These are phyloP conservation scores for Macrocybe sp. DNA, from an alignment of 1,284 basidiomycete genomes.

Conservation along the genomic window DNA sequence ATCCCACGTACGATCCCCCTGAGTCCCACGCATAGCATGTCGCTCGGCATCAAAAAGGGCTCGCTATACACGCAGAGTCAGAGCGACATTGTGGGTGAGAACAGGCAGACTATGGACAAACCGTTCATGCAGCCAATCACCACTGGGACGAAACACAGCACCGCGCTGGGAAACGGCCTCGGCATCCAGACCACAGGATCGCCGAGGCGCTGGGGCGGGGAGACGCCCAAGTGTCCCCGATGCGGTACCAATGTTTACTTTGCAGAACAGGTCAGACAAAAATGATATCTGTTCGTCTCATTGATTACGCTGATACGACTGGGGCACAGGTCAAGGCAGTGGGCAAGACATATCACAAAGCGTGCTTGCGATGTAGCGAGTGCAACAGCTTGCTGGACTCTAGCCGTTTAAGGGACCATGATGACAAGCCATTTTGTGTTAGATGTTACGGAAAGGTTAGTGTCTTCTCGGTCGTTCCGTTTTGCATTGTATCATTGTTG, in stretches of 20 bases:
- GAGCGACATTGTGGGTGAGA: background rate
- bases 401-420: constrained; percentile 65
- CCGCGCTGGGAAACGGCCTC: constrained; percentile 14
- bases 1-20: constrained; percentile 31
- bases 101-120: background rate
- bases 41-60: background rate
- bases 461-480: constrained; percentile 1
- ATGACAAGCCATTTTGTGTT: constrained; percentile 62
- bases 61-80: background rate
- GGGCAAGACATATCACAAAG: constrained; percentile 72
- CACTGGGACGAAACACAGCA: constrained; percentile 19
- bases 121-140: constrained; percentile 14
- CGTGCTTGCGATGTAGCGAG: constrained; percentile 67
- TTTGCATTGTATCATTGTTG: constrained; percentile 2
- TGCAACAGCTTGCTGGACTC: constrained; percentile 66
- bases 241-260: constrained; percentile 37
- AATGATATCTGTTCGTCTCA: constrained; percentile 1
- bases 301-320: background rate
- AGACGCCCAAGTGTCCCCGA: constrained; percentile 30
- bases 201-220: constrained; percentile 29
- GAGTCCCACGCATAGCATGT: constrained; percentile 16
- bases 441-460: constrained; percentile 70
- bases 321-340: constrained; percentile 62
- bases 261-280: constrained; percentile 31
- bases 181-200: constrained; percentile 23